Evolutionary conservation across 805 yeast species (phyloP).

Genomic region (Cyberlindnera xishuangbannaensis): DNA sequence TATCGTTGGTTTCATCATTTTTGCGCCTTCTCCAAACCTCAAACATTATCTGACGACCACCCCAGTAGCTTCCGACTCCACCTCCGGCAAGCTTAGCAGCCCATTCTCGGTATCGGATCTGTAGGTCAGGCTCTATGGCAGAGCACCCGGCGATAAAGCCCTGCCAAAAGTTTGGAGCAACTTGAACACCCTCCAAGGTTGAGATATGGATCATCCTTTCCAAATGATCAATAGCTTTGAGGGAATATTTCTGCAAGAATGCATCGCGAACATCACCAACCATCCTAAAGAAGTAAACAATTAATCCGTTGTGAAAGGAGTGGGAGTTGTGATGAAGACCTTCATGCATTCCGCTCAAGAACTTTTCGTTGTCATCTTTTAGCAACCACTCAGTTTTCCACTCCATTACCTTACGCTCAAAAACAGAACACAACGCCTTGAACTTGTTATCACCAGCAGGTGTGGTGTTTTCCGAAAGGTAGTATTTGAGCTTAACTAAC

Average conservation of each 20-base stretch:
- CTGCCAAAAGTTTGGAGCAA: slow-evolving; percentile 81
- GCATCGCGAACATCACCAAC: slow-evolving; percentile 50
- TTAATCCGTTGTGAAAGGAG: slow-evolving; percentile 69
- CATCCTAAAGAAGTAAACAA: slow-evolving; percentile 65
- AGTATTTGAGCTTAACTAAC: slow-evolving; percentile 55
- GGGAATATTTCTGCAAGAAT: slow-evolving; percentile 57
- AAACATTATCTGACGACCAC: slow-evolving; percentile 75
- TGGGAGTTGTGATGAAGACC: slow-evolving; percentile 75
- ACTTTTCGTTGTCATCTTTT: slow-evolving; percentile 27
- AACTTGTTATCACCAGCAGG: slow-evolving; percentile 19
- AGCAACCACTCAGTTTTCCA: slow-evolving; percentile 80
- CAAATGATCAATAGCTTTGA: slow-evolving; percentile 55
- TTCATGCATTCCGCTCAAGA: slow-evolving; percentile 40
- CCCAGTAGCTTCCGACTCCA: slow-evolving; percentile 79
- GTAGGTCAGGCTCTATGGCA: slow-evolving; percentile 51
- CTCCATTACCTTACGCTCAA: slow-evolving; percentile 45
- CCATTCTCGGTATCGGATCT: slow-evolving; percentile 68
- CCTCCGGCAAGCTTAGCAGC: slow-evolving; percentile 39
- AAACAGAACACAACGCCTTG: slow-evolving; percentile 21
- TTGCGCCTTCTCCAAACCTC: slow-evolving; percentile 80
- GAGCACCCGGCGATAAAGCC: slow-evolving; percentile 87
- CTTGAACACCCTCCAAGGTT: slow-evolving; percentile 41
- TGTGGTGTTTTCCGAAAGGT: slow-evolving; percentile 23
- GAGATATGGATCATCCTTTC: slow-evolving; percentile 56
- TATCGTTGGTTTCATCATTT: slow-evolving; percentile 49